Percentiles rank a stretch among this genome's conserved stretches.
Conservation (phyloP, 345 rosid species). For the Linum trigynum region DNA sequence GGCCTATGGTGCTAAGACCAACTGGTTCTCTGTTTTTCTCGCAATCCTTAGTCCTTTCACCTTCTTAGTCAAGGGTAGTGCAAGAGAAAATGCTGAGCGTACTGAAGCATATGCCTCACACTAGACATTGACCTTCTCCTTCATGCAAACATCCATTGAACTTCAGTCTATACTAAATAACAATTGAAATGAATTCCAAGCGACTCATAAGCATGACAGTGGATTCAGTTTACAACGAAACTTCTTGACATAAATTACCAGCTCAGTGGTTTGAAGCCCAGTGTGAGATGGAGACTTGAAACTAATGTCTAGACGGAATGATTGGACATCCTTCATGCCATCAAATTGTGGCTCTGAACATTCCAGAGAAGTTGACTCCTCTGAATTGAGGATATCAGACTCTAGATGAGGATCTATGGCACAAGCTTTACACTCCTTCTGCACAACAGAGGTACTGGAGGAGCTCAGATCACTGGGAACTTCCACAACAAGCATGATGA, state of each 20-base stretch:
- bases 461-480: conserved; percentile 72
- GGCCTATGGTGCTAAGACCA: too few species aligned
- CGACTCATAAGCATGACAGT: neutral
- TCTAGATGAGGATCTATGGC: conserved; percentile 36
- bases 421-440: conserved; percentile 36
- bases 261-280: conserved; percentile 84
- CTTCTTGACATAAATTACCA: conserved; percentile 32
- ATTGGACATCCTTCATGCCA: conserved; percentile 41
- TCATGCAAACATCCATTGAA: neutral
- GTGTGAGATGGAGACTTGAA: conserved; percentile 88
- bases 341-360: conserved; percentile 28
- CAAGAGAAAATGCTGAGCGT: too few species aligned
- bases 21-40: too few species aligned
- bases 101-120: too few species aligned
- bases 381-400: conserved; percentile 35
- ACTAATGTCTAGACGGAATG: conserved; percentile 85
- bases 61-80: too few species aligned
- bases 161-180: neutral
- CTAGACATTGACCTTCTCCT: too few species aligned
- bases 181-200: neutral
- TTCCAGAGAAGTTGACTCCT: conserved; percentile 44
- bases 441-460: conserved; percentile 44
- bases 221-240: neutral
- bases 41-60: too few species aligned
- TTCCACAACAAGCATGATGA: conserved; percentile 93